A percentile compares a stretch with the other conserved stretches of the same genome.
phyloP scores from a whole-genome alignment of 73 alveolate genomes.

The Uronychia binucleata region DNA sequence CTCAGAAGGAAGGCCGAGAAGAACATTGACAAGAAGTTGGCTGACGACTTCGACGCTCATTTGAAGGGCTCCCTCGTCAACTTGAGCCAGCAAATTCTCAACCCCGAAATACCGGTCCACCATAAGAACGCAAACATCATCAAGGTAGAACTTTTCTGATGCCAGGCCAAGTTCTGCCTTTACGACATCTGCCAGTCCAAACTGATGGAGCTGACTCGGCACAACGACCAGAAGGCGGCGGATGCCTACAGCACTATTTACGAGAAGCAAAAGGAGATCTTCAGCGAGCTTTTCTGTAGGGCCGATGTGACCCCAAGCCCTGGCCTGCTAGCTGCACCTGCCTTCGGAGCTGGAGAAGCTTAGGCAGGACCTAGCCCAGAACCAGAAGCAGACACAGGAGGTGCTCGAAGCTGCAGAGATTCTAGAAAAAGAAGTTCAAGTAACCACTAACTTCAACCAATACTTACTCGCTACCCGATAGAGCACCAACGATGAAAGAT shows the following conservation, averaged over 20 bases:
- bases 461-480: background rate
- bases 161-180: background rate
- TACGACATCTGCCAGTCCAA: background rate
- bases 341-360: constrained; percentile 3
- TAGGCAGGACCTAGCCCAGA: constrained; percentile 1
- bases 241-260: background rate
- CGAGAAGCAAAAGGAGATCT: background rate
- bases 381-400: constrained; percentile 30
- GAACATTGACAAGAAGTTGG: constrained; percentile 64
- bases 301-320: background rate
- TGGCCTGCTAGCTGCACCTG: background rate
- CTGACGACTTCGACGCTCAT: constrained; percentile 73
- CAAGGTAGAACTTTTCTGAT: background rate
- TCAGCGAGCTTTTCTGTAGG: background rate
- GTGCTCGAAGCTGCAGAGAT: constrained; percentile 57
- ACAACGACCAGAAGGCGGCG: background rate
- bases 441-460: background rate
- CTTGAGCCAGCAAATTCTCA: constrained; percentile 14
- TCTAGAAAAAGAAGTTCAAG: constrained; percentile 43
- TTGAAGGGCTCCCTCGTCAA: constrained; percentile 61
- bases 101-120: constrained; percentile 19
- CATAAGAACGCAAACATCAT: constrained; percentile 7
- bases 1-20: constrained; percentile 57
- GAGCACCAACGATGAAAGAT: background rate
- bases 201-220: background rate